Evolutionary conservation across 345 rosid genomes (phyloP).

Genomic region (Jatropha curcas): DNA sequence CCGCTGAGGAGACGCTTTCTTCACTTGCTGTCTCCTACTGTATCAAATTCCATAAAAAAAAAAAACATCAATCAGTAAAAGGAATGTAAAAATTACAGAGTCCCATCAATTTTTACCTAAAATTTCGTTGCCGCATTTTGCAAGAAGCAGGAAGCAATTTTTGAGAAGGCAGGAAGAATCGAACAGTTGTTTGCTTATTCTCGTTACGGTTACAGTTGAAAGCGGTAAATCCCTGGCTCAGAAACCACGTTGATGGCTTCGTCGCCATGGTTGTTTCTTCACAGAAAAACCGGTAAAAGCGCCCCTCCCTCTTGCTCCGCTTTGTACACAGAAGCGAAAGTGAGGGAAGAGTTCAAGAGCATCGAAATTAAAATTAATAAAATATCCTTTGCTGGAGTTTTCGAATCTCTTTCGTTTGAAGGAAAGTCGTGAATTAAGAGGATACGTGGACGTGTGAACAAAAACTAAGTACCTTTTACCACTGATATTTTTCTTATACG

Average conservation of each 20-base stretch:
- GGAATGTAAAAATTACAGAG: background rate
- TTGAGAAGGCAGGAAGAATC: constrained; percentile 43
- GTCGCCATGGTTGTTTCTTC: constrained; percentile 41
- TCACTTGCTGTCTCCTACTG: constrained; percentile 45
- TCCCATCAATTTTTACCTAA: constrained; percentile 39
- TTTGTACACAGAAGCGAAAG: background rate
- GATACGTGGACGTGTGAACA: background rate
- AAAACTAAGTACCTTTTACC: background rate
- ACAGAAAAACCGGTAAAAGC: background rate
- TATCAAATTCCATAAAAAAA: constrained; percentile 3
- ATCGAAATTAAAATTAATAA: background rate
- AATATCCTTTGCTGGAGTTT: background rate
- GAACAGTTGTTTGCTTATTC: constrained; percentile 19
- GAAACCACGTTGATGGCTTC: constrained; percentile 56
- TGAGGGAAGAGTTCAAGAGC: too few species aligned
- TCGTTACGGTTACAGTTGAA: constrained; percentile 21
- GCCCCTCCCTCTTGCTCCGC: too few species aligned
- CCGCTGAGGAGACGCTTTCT: constrained; percentile 51
- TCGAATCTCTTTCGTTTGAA: constrained; percentile 1
- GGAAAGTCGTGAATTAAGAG: background rate
- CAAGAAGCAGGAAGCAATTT: constrained; percentile 62
- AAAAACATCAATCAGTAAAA: background rate
- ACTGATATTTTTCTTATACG: too few species aligned
- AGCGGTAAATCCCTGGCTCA: constrained; percentile 42
- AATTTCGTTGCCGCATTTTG: constrained; percentile 61